phyloP scores from a whole-genome alignment of 768 basidiomycete species.

The Polyporus arcularius region DNA sequence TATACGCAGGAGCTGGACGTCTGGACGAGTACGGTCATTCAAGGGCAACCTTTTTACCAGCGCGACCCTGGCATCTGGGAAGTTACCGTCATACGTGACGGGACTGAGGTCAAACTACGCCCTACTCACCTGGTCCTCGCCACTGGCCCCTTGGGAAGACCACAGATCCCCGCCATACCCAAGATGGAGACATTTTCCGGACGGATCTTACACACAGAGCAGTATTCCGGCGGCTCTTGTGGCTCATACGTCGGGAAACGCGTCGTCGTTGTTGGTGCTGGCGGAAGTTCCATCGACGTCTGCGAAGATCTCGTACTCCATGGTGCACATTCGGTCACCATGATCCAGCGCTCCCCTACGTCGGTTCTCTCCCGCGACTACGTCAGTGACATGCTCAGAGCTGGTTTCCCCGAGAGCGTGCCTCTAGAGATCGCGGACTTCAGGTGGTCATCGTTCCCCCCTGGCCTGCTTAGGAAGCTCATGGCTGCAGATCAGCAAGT shows the following conservation, averaged over 20 bases:
- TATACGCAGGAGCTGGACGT: slow-evolving; percentile 60
- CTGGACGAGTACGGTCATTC: slow-evolving; percentile 56
- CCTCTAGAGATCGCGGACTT: slow-evolving; percentile 39
- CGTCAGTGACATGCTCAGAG: not conserved
- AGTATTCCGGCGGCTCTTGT: slow-evolving; percentile 45
- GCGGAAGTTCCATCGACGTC: slow-evolving; percentile 41
- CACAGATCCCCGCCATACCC: slow-evolving; percentile 48
- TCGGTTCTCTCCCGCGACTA: slow-evolving; percentile 30
- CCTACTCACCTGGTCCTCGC: slow-evolving; percentile 58
- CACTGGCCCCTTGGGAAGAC: slow-evolving; percentile 51
- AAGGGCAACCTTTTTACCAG: slow-evolving; percentile 37
- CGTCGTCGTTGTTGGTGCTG: slow-evolving; percentile 66
- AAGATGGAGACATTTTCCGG: slow-evolving; percentile 53
- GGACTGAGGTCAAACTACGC: slow-evolving; percentile 39
- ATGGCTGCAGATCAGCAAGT: slow-evolving; percentile 9
- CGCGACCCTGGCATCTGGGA: slow-evolving; percentile 44
- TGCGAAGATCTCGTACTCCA: slow-evolving; percentile 38
- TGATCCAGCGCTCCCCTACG: slow-evolving; percentile 44
- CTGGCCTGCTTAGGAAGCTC: slow-evolving; percentile 3
- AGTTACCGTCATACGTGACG: slow-evolving; percentile 42
- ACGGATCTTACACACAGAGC: slow-evolving; percentile 50
- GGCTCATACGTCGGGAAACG: slow-evolving; percentile 59
- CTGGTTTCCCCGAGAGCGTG: slow-evolving; percentile 27
- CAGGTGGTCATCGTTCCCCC: slow-evolving; percentile 36
- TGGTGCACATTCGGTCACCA: slow-evolving; percentile 37